Percentiles rank a stretch among this genome's conserved stretches.
phyloP scores from a whole-genome alignment of 2,329 filamentous ascomycete species.

The Epichloe typhina region DNA sequence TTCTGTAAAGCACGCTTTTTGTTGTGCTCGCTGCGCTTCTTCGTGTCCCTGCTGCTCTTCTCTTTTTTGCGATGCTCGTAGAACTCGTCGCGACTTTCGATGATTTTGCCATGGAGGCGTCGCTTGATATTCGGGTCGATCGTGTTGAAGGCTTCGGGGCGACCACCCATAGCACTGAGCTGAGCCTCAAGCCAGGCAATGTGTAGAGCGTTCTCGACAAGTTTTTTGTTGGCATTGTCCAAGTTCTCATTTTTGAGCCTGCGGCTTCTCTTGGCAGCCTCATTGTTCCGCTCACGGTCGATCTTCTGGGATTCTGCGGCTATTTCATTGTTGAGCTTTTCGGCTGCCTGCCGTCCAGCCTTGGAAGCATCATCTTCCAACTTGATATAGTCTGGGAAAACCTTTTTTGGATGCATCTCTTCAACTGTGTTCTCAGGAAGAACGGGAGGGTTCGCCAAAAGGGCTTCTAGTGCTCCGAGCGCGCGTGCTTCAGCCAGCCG shows the following conservation, averaged over 20 bases:
- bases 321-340: slow-evolving; percentile 15
- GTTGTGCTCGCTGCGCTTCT: neutral
- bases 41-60: neutral
- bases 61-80: slow-evolving; percentile 4
- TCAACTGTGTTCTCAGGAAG: slow-evolving; percentile 15
- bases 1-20: slow-evolving; percentile 4
- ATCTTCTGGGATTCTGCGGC: slow-evolving; percentile 12
- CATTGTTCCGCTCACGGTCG: slow-evolving; percentile 23
- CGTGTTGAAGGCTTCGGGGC: neutral
- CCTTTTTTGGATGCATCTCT: slow-evolving; percentile 16
- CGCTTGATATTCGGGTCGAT: neutral
- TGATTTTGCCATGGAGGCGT: neutral
- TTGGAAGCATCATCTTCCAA: slow-evolving; percentile 6
- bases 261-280: slow-evolving; percentile 24
- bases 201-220: slow-evolving; percentile 7
- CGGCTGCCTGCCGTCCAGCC: slow-evolving; percentile 3
- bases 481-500: neutral
- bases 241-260: slow-evolving; percentile 8
- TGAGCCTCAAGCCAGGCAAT: slow-evolving; percentile 6
- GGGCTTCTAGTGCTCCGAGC: neutral
- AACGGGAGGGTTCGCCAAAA: slow-evolving; percentile 11
- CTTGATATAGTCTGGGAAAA: slow-evolving; percentile 9
- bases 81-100: neutral
- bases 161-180: slow-evolving; percentile 2
- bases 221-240: slow-evolving; percentile 1